Base-by-base conservation (phyloP, 768 basidiomycete genomes). In the Gelatoporia subvermispora region DNA sequence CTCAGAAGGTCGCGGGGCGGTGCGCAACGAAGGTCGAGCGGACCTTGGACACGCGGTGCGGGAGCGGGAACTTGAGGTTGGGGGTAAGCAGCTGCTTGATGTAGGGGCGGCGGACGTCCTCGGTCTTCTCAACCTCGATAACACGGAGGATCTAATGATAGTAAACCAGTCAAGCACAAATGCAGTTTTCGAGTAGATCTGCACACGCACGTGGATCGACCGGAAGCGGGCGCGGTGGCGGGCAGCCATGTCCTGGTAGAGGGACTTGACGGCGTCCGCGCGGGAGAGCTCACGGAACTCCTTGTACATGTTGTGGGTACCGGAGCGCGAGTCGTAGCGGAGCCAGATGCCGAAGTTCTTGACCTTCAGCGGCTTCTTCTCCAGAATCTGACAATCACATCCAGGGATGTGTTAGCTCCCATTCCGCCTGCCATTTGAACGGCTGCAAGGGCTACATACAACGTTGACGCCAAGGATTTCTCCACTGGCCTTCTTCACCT, bases 301-400 rank as follows among this genome's bases (percentile, higher is more conserved):
- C 82, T 94, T 94, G 88, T 96, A 96, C 93, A 97, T 95, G 84
- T 99, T 99, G 85, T 98, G 96, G 40, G 96, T 99, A 55, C 96
- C 96, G 44, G 94, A 96, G 62, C 95, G 93, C 47, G 95, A 98
- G 75, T 99, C 96, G 73, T 99, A 99, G 61, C 95, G 89, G 68
- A 99, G 73, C 96, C 96, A 98, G 75, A 99, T 90, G 59, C 96
- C 96, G 67, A 99, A 97, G 86, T 96, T 98, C 83, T 99, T 98
- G 71, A 97, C 88, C 76, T 94, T 94, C 71, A 96, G 67, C 20
- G 96, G 96, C 72, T 88, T 92, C 82, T 91, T 94, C 78, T 98
- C 95, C 66, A 87, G 82, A 68, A 98, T 97, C 94, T 97, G 82
- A 11, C 48, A 45, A 48, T 49, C 58, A 57, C 55, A 54, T 50